Conservation (phyloP, 2,329 filamentous ascomycete species). For the Epichloe bromicola region DNA sequence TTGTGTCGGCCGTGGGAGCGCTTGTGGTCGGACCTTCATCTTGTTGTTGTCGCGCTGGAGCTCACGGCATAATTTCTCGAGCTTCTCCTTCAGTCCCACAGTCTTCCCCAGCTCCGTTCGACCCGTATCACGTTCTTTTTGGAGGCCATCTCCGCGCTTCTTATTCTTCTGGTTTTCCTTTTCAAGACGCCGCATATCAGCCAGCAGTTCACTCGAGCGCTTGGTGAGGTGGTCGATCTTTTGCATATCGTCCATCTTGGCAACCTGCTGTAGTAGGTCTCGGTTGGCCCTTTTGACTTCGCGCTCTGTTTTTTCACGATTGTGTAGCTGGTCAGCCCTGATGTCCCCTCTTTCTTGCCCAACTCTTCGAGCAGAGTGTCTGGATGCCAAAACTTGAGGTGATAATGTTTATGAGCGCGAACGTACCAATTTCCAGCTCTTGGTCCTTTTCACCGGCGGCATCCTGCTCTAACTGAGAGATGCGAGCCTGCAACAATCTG, state of each 20-base stretch:
- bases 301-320: constrained; percentile 45
- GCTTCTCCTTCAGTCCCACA: constrained; percentile 81
- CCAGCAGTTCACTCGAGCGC: constrained; percentile 79
- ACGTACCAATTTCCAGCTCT: constrained; percentile 78
- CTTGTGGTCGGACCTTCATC: constrained; percentile 57
- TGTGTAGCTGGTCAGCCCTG: constrained; percentile 1
- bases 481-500: constrained; percentile 82
- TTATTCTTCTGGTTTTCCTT: constrained; percentile 92
- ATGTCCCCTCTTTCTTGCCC: background rate
- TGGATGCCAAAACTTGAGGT: background rate
- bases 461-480: constrained; percentile 90
- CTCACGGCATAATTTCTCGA: constrained; percentile 91
- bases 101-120: constrained; percentile 84
- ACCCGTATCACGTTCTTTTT: constrained; percentile 91
- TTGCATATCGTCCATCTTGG: constrained; percentile 82
- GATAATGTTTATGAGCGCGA: background rate
- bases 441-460: constrained; percentile 89
- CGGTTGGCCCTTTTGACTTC: constrained; percentile 90
- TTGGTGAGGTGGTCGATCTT: constrained; percentile 85
- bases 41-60: constrained; percentile 96
- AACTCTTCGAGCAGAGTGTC: background rate
- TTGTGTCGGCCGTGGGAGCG: background rate
- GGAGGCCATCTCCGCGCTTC: constrained; percentile 82
- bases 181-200: constrained; percentile 91
- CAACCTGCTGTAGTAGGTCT: constrained; percentile 76